phyloP scores from a whole-genome alignment of 2,329 filamentous ascomycete species.

The Sarocladium kiliense region DNA sequence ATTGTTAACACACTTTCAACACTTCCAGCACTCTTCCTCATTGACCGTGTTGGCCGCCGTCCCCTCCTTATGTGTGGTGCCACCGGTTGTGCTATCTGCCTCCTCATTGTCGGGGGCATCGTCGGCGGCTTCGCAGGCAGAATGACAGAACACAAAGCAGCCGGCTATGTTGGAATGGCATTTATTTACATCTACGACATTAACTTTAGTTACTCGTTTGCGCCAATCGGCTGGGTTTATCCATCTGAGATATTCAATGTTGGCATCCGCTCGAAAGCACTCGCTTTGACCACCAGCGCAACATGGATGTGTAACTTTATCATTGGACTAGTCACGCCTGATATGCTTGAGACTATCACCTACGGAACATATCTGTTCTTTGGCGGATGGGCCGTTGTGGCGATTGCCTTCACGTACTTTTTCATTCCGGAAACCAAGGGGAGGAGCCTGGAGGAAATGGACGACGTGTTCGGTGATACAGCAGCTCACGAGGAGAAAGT shows the following conservation, averaged over 20 bases:
- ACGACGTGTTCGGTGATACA: slow-evolving; percentile 36
- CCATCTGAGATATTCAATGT: slow-evolving; percentile 58
- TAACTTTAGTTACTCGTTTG: slow-evolving; percentile 58
- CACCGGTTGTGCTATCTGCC: slow-evolving; percentile 58
- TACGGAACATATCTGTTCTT: slow-evolving; percentile 58
- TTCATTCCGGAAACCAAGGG: slow-evolving; percentile 56
- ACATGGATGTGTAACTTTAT: slow-evolving; percentile 33
- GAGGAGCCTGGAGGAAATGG: slow-evolving; percentile 52
- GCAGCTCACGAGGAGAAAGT: slow-evolving; percentile 29
- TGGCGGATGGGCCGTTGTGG: slow-evolving; percentile 45
- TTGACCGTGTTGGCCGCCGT: slow-evolving; percentile 53
- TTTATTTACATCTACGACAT: slow-evolving; percentile 62
- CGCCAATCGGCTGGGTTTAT: slow-evolving; percentile 61
- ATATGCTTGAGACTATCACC: slow-evolving; percentile 47
- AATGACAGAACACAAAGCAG: slow-evolving; percentile 30
- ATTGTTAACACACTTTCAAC: slow-evolving; percentile 47
- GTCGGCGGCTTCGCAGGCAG: slow-evolving; percentile 38
- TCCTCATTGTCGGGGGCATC: slow-evolving; percentile 45
- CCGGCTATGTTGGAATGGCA: slow-evolving; percentile 54
- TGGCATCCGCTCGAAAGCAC: slow-evolving; percentile 53
- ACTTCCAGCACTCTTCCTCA: slow-evolving; percentile 40
- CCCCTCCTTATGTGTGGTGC: slow-evolving; percentile 59
- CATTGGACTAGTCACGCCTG: slow-evolving; percentile 27
- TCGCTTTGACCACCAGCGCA: slow-evolving; percentile 50
- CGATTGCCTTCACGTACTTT: slow-evolving; percentile 45